A percentile compares a stretch with the other conserved stretches of the same genome.
phyloP scores from a whole-genome alignment of 169 alveolate genomes.

The Eimeria nieschulzi region DNA sequence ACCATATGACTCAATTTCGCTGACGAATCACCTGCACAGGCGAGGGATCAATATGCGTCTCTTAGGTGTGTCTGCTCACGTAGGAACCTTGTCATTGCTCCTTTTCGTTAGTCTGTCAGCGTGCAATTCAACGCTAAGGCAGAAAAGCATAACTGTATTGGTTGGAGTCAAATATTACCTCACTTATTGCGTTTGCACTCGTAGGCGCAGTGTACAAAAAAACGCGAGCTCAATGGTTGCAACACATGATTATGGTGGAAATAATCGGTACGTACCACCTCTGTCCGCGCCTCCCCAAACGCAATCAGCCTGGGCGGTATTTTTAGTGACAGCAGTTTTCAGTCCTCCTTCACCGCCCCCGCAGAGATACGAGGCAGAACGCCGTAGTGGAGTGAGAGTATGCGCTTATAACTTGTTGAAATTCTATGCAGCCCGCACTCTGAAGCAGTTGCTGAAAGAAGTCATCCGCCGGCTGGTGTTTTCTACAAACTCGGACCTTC shows the following conservation, averaged over 20 bases:
- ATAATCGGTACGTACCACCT: slow-evolving; percentile 31
- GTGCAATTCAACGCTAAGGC: background rate
- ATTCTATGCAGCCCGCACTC: slow-evolving; percentile 60
- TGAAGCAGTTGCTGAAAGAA: slow-evolving; percentile 66
- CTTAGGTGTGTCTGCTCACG: slow-evolving; percentile 27
- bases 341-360: no score
- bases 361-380: no score
- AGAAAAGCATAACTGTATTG: background rate
- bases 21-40: slow-evolving; percentile 51
- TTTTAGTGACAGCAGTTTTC: no score
- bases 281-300: no score
- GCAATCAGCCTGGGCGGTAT: no score
- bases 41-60: slow-evolving; percentile 72
- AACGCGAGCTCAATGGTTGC: slow-evolving; percentile 69
- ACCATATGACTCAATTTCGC: slow-evolving; percentile 59
- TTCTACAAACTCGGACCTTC: slow-evolving; percentile 41
- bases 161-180: background rate
- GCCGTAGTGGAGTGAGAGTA: background rate
- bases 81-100: background rate
- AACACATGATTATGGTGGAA: slow-evolving; percentile 69
- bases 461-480: slow-evolving; percentile 61
- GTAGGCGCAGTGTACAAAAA: slow-evolving; percentile 55
- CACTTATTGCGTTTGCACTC: background rate
- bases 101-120: background rate
- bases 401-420: background rate